phyloP scores from a whole-genome alignment of 192 early-diverging fungal species.

The Coemansia sp. region DNA sequence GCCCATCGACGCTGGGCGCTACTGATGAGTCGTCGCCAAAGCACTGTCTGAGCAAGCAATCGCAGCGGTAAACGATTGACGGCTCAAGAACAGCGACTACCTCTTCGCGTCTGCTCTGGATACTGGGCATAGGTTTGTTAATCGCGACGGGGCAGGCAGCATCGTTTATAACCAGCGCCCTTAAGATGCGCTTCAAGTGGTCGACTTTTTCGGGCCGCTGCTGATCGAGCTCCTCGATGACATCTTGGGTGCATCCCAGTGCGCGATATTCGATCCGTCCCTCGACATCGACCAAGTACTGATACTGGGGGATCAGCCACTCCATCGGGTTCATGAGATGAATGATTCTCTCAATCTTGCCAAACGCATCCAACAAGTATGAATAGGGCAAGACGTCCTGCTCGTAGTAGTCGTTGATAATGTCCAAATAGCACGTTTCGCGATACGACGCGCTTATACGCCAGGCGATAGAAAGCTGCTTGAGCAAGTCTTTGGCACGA shows the following conservation, averaged over 20 bases:
- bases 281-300: constrained; percentile 41
- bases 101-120: constrained; percentile 41
- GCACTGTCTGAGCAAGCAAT: constrained; percentile 39
- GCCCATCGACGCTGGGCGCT: constrained; percentile 34
- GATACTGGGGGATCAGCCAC: constrained; percentile 47
- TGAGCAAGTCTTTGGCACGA: constrained; percentile 42
- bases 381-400: constrained; percentile 32
- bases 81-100: constrained; percentile 29
- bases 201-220: constrained; percentile 27
- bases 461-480: constrained; percentile 50
- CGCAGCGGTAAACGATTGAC: constrained; percentile 48
- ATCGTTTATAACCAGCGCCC: constrained; percentile 48
- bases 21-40: constrained; percentile 40
- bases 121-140: constrained; percentile 50
- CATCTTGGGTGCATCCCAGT: constrained; percentile 35
- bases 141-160: constrained; percentile 33
- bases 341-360: constrained; percentile 50
- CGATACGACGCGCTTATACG: constrained; percentile 50
- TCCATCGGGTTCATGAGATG: constrained; percentile 53
- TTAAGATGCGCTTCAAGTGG: constrained; percentile 30
- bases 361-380: constrained; percentile 54
- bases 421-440: constrained; percentile 52
- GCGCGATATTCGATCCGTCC: constrained; percentile 41
- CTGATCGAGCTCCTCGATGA: constrained; percentile 54
- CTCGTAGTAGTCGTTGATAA: constrained; percentile 40